Evolutionary conservation across 2,329 filamentous ascomycete genomes (phyloP), one percentile per base, ranked within the genome.

Genomic region (Lasiodiplodia sp.): DNA sequence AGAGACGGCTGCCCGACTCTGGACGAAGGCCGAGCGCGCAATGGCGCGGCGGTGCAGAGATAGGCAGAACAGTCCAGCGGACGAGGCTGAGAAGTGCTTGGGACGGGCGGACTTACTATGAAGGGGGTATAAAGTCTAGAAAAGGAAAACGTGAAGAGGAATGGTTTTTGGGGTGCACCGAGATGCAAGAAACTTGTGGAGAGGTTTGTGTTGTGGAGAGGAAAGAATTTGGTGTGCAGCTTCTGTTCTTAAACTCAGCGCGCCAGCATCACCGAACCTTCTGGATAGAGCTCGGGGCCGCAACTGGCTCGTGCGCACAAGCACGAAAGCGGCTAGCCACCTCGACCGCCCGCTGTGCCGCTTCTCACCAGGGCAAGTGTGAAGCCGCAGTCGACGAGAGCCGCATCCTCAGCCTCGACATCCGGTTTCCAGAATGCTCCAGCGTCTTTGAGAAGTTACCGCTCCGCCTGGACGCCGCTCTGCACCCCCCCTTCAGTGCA

Each of bases 231-330:
- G 67, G 40, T 34, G 57, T 55, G 49, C 56, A 62, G 66, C 58
- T 68, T 68, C 49, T 55, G 67, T 34, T 68, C 60, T 68, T 64
- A 68, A 65, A 58, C 67, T 63, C 57, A 55, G 51, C 38, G 58
- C 67, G 57, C 56, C 58, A 68, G 67, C 52, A 64, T 64, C 58
- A 58, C 67, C 58, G 67, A 68, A 68, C 67, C 67, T 68, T 68
- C 67, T 68, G 58, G 67, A 68, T 68, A 68, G 58, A 68, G 67
- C 67, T 68, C 67, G 60, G 67, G 38, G 16, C 67, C n/a, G 38
- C 10, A 1, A 8, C 16, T 37, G 58, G 52, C 37, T 25, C 49
- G 67, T 47, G 66, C 66, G 25, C 56, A 2, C 44, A 23, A 52
- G 44, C 66, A 56, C 40, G 55, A 67, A 49, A 52, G 37, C 52